phyloP scores from a whole-genome alignment of 257 asterid species.

The Hygrophila difformis region DNA sequence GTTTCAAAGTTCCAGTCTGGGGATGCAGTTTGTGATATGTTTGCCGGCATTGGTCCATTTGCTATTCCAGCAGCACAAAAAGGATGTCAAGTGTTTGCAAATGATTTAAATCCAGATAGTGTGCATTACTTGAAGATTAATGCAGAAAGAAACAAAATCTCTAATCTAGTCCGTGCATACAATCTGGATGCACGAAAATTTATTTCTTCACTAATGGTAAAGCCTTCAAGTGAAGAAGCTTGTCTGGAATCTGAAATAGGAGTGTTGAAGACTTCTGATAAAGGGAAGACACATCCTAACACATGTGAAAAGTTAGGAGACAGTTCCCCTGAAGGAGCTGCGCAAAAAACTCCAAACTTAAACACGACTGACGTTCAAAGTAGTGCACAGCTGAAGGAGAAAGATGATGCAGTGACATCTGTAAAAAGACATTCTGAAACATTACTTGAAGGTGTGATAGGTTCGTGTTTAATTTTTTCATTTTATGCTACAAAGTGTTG shows the following conservation, averaged over 20 bases:
- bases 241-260: conserved; percentile 26
- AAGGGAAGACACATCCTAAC: conserved; percentile 20
- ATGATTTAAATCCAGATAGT: conserved; percentile 91
- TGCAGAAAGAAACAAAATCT: conserved; percentile 72
- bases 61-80: conserved; percentile 94
- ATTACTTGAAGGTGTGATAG: conserved; percentile 40
- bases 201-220: conserved; percentile 45
- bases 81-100: conserved; percentile 86
- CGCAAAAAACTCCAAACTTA: neutral
- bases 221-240: conserved; percentile 36
- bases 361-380: conserved; percentile 10
- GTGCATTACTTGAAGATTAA: conserved; percentile 64
- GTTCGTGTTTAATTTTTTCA: neutral
- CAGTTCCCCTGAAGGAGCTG: conserved; percentile 4
- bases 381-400: conserved; percentile 19
- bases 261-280: conserved; percentile 21
- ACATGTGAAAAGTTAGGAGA: conserved; percentile 25
- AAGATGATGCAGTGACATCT: conserved; percentile 26
- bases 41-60: conserved; percentile 95
- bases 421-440: conserved; percentile 52
- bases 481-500: neutral
- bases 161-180: conserved; percentile 57
- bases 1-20: conserved; percentile 63
- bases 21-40: conserved; percentile 80
- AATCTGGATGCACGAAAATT: conserved; percentile 82